These are phyloP conservation scores for Paramecium biaurelia DNA, from an alignment of 73 alveolate species.

Conservation along the genomic window DNA sequence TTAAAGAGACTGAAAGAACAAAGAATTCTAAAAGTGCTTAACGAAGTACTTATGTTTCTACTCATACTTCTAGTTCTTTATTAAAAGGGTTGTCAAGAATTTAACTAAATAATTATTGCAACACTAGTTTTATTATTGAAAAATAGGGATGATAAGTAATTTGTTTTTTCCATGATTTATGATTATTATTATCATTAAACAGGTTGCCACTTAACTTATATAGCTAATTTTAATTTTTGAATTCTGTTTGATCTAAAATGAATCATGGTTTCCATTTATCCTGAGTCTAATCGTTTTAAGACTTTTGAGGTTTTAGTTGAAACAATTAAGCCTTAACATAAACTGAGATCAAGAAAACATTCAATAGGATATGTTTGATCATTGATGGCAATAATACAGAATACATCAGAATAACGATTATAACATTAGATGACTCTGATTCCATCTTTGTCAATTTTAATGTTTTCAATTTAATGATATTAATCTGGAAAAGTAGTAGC, in stretches of 20 bases:
- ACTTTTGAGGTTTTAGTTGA: neutral
- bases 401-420: neutral
- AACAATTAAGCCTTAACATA: neutral
- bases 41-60: neutral
- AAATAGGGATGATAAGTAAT: neutral
- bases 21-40: constrained; percentile 4
- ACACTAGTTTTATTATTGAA: neutral
- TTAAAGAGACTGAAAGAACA: neutral
- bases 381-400: neutral
- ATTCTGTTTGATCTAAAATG: constrained; percentile 15
- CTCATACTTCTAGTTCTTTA: neutral
- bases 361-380: constrained; percentile 30
- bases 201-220: neutral
- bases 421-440: constrained; percentile 2
- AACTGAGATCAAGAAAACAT: neutral
- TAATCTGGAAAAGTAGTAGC: neutral
- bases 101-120: neutral
- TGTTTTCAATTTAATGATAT: neutral
- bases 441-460: constrained; percentile 2
- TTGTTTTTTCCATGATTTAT: neutral
- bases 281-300: constrained; percentile 5
- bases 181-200: neutral
- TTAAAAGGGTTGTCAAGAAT: neutral
- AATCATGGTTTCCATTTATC: constrained; percentile 27
- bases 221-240: neutral